Evolutionary conservation across 352 stramenopile genomes (phyloP).

Genomic region (Pythium aquatile): DNA sequence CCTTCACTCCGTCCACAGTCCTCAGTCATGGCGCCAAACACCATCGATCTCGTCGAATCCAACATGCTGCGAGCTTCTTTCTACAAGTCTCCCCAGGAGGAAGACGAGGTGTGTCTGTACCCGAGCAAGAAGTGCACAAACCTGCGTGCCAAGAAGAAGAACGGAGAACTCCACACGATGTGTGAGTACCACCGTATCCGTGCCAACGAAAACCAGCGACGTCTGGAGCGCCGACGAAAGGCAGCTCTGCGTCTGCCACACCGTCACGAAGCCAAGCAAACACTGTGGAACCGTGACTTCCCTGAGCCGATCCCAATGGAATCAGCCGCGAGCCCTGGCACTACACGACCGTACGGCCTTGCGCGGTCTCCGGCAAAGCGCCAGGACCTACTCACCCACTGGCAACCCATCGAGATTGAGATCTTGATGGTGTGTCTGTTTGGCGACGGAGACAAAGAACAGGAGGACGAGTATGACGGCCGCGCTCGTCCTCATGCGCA

Average conservation of each 20-base stretch:
- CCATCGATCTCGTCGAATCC: not conserved
- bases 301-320: constrained; percentile 22
- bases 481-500: too few relatives aligned
- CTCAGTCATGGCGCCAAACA: not conserved
- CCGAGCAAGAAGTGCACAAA: constrained; percentile 84
- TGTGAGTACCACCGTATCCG: constrained; percentile 84
- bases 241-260: constrained; percentile 16
- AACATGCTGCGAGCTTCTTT: not conserved
- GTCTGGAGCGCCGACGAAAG: constrained; percentile 76
- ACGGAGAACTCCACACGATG: constrained; percentile 81
- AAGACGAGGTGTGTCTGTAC: constrained; percentile 62
- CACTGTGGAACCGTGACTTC: constrained; percentile 28
- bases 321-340: not conserved
- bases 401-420: constrained; percentile 31
- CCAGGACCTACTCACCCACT: constrained; percentile 7
- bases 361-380: constrained; percentile 6
- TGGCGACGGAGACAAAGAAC: constrained; percentile 9
- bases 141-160: constrained; percentile 74
- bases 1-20: not conserved
- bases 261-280: constrained; percentile 14
- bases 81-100: constrained; percentile 6
- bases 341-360: constrained; percentile 9
- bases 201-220: constrained; percentile 81
- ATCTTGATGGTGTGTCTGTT: constrained; percentile 31
- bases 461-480: too few relatives aligned